Base-by-base conservation (phyloP, 78 protist genomes). In the Dictyostelium citrinum region DNA sequence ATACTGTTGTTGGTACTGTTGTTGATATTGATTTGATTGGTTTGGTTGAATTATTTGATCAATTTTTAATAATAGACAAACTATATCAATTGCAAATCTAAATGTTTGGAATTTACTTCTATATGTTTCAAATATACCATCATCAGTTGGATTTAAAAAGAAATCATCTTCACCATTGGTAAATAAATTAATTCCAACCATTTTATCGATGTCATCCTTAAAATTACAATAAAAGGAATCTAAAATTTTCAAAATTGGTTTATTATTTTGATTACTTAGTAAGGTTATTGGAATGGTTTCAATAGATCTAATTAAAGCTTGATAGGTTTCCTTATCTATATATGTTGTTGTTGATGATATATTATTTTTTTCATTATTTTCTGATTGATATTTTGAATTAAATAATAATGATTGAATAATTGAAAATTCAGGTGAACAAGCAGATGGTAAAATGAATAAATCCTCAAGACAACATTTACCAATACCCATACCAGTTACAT, bases 391-490 rank as follows among this genome's bases (percentile, higher is more conserved):
- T 10, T 64, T 64, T 27, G 72, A 64, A 64, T 64, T n/a, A 27
- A 29, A 64, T 61, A 17, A 11, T 12, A 81, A 41, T 24, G 68
- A 29, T 2, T 24, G 41, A 17, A 81, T 67, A 20, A 85, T 49
- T 29, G 43, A 17, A 11, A 88, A 58, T 27, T 88, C 93, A 2
- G 83, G 39, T 12, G 85, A 33, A 49, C 43, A 24, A 22, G 93
- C 93, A 2, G 84, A 81, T 3, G 93, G 93, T 35, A 88, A 22
- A n/a, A 78, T 45, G 55, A 64, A 88, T 39, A 88, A 58, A 67
- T 88, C 93, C 7, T 88, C 93, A n/a, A 88, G 37, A 35, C 84
- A 78, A 78, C 85, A 78, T 29, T 88, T 88, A 1, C 41, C 84
- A 31, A 88, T 72, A n/a, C 93, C 93, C 84, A 76, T 79, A 7